Evolutionary conservation across 345 rosid species (phyloP), one percentile per base, ranked within the genome.

Genomic region (Erucastrum elatum): DNA sequence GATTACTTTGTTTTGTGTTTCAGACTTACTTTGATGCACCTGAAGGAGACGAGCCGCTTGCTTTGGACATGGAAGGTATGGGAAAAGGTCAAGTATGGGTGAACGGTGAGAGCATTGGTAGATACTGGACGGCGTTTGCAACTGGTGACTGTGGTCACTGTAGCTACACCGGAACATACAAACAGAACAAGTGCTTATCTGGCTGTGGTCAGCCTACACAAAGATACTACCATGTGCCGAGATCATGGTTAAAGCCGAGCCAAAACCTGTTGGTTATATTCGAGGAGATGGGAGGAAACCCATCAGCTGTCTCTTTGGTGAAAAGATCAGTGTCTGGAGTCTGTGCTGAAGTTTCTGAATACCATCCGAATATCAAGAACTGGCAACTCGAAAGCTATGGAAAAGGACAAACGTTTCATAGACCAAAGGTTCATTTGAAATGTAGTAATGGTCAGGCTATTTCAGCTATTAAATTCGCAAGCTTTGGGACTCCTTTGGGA

Each of bases 381-480:
- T 95, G 99, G 99, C 97, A 89, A 66, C 89, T 95, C 61, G 98
- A 95, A 78, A 95, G 97, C 91, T 93, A 95, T 6, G 99, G 99
- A 8, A 91, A 84, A 85, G 86, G 94, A 66, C 92, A 93, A 81
- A 89, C 87, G 70, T 84, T 91, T 80, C 98, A 84, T 75, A 89
- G 86, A 75, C 97, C 99, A 0, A 96, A 93, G 79, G 94, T 90
- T 84, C 99, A 93, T 81, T 84, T 96, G 81, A 84, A 75, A 68
- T 96, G 99, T 71, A 87, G 82, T 77, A 82, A 75, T 26, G 98
- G 99, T 66, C 95, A 93, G 74, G 71, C 90, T 17, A 91, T 96
- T 75, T 86, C 91, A 59, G 75, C 92, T 78, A 96, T 96, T n/a
- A 96, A 91, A 72, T 96, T 96, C 49, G 98, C 99, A 5, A 96